Conservation (phyloP, 2,329 filamentous ascomycete species). For the Tolypocladium ovalisporum region DNA sequence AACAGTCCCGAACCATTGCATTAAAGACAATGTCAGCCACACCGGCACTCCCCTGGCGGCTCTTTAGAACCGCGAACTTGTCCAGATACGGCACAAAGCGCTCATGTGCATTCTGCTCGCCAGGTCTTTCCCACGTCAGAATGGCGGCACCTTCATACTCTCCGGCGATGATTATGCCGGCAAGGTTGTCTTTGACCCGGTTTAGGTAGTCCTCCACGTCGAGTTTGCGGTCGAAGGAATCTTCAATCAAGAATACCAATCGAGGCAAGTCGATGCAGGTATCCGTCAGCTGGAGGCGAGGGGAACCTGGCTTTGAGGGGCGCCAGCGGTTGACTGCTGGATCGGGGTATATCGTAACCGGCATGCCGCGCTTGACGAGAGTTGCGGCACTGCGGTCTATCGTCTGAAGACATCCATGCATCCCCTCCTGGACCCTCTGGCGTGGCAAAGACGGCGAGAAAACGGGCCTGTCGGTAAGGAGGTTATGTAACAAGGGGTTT, state of each 20-base stretch:
- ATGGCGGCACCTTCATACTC: slow-evolving; percentile 95
- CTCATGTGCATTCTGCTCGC: slow-evolving; percentile 42
- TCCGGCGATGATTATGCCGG: slow-evolving; percentile 87
- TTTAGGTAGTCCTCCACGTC: slow-evolving; percentile 74
- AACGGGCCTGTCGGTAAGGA: slow-evolving; percentile 88
- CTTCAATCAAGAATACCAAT: slow-evolving; percentile 78
- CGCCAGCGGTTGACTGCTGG: slow-evolving; percentile 60
- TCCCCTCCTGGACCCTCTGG: slow-evolving; percentile 41
- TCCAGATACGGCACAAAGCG: slow-evolving; percentile 87
- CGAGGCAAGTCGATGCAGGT: slow-evolving; percentile 72
- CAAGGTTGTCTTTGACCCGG: slow-evolving; percentile 70
- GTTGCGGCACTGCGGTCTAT: slow-evolving; percentile 46
- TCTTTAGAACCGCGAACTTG: slow-evolving; percentile 90
- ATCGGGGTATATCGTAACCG: slow-evolving; percentile 72
- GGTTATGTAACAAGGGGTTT: slow-evolving; percentile 90
- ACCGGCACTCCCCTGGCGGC: slow-evolving; percentile 78
- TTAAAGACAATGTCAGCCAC: slow-evolving; percentile 96
- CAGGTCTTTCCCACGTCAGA: slow-evolving; percentile 83
- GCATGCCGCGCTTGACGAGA: slow-evolving; percentile 84
- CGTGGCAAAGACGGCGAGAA: slow-evolving; percentile 84
- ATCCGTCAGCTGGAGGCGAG: slow-evolving; percentile 63
- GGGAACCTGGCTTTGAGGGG: slow-evolving; percentile 46
- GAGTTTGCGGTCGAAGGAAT: slow-evolving; percentile 80
- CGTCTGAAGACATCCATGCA: slow-evolving; percentile 19
- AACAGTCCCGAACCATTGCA: slow-evolving; percentile 82